Conservation (phyloP, 495 filamentous ascomycete species). For the Aspergillus hancockii region DNA sequence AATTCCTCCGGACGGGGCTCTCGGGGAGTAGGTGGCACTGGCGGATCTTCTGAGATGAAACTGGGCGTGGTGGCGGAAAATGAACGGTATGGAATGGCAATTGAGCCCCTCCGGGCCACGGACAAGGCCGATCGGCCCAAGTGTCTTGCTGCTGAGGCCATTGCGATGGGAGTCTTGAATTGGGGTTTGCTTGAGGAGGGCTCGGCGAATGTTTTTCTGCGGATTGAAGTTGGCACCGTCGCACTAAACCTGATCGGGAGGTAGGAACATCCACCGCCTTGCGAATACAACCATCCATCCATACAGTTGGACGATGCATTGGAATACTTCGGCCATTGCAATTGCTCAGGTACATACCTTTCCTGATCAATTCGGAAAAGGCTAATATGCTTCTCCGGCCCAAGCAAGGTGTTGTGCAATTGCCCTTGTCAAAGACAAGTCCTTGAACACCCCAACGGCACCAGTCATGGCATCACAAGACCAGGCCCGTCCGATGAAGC, state of each 20-base stretch:
- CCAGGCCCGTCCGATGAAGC: slow-evolving; percentile 32
- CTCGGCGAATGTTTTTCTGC: slow-evolving; percentile 26
- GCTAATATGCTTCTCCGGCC: slow-evolving; percentile 9
- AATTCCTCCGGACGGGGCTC: slow-evolving; percentile 36
- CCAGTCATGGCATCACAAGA: slow-evolving; percentile 9
- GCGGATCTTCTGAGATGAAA: slow-evolving; percentile 41
- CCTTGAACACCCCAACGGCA: not conserved
- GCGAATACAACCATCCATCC: not conserved
- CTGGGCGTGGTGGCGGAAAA: slow-evolving; percentile 43
- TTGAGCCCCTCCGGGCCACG: slow-evolving; percentile 33
- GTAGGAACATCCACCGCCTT: slow-evolving; percentile 7
- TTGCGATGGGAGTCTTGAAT: slow-evolving; percentile 23
- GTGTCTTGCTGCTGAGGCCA: slow-evolving; percentile 44
- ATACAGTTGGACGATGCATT: not conserved
- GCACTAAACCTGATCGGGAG: slow-evolving; percentile 27
- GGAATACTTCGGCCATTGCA: not conserved
- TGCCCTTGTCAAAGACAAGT: not conserved
- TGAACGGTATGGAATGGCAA: slow-evolving; percentile 28
- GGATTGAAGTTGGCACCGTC: slow-evolving; percentile 13
- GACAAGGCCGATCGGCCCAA: slow-evolving; percentile 38
- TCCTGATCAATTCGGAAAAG: not conserved
- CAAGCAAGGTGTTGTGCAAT: not conserved
- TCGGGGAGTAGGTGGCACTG: slow-evolving; percentile 32
- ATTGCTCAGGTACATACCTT: not conserved
- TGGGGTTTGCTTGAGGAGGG: slow-evolving; percentile 13